Evolutionary conservation across 2,329 filamentous ascomycete genomes (phyloP).

Genomic region (Claviceps quebecensis): DNA sequence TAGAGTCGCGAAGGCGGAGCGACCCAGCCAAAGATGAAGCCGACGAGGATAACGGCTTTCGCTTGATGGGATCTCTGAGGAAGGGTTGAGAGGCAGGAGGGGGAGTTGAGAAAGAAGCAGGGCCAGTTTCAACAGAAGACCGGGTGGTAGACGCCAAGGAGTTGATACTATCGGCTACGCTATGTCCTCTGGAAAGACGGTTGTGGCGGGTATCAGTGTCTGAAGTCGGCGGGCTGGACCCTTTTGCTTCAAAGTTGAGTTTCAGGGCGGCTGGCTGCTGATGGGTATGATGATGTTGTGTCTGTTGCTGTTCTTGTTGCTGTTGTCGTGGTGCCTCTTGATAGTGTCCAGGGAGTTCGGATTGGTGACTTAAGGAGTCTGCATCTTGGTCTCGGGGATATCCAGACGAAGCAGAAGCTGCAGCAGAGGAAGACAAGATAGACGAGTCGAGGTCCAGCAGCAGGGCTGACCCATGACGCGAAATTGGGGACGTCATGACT

Average conservation of each 20-base stretch:
- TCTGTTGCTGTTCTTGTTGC: not conserved
- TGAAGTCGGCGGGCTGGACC: not conserved
- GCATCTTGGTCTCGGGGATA: conserved; percentile 7
- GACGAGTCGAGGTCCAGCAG: conserved; percentile 3
- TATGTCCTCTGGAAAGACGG: conserved; percentile 4
- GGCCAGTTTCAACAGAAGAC: conserved; percentile 3
- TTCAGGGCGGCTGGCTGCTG: not conserved
- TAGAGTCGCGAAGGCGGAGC: conserved; percentile 10
- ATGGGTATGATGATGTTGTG: conserved; percentile 8
- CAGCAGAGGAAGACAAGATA: conserved; percentile 19
- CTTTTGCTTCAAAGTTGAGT: not conserved
- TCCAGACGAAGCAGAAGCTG: conserved; percentile 25
- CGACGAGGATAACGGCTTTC: conserved; percentile 46
- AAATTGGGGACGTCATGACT: conserved; percentile 13
- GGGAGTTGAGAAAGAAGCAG: conserved; percentile 4
- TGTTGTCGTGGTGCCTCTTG: not conserved
- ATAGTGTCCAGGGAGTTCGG: conserved; percentile 1
- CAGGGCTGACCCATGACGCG: conserved; percentile 1
- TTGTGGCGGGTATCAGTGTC: conserved; percentile 5
- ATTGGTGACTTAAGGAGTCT: conserved; percentile 2
- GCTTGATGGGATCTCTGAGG: conserved; percentile 30
- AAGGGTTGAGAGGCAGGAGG: conserved; percentile 8
- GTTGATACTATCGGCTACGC: conserved; percentile 2
- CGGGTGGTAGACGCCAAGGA: conserved; percentile 2
- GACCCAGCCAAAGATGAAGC: conserved; percentile 36